Percentiles rank a stretch among this genome's conserved stretches.
Evolutionary conservation across 1,284 basidiomycete genomes (phyloP).

Genomic region (Rhodotorula sp.): DNA sequence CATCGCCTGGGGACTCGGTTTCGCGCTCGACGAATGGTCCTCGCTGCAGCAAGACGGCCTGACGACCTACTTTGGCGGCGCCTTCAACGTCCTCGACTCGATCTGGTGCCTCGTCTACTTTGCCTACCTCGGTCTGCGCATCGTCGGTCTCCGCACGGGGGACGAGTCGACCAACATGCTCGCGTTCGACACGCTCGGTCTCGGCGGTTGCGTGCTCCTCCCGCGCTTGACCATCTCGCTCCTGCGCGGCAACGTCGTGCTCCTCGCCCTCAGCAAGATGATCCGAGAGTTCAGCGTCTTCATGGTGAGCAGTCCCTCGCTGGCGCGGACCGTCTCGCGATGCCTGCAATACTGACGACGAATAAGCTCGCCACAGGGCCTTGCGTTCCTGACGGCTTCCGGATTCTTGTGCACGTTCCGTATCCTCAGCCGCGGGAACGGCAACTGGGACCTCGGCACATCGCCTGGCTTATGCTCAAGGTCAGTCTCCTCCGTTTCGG

Average conservation of each 20-base stretch:
- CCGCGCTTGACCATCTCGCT: slow-evolving; percentile 42
- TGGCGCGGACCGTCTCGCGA: neutral
- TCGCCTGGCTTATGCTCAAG: slow-evolving; percentile 43
- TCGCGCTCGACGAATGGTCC: slow-evolving; percentile 42
- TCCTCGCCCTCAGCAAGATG: slow-evolving; percentile 38
- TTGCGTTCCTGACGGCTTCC: slow-evolving; percentile 37
- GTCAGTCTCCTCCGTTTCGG: slow-evolving; percentile 6
- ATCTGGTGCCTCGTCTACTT: slow-evolving; percentile 35
- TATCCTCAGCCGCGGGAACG: slow-evolving; percentile 29
- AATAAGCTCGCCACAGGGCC: slow-evolving; percentile 17
- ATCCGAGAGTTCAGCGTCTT: slow-evolving; percentile 35
- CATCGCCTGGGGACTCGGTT: slow-evolving; percentile 39
- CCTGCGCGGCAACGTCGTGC: slow-evolving; percentile 38
- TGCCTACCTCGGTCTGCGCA: slow-evolving; percentile 36
- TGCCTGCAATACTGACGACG: neutral
- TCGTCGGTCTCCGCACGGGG: slow-evolving; percentile 6
- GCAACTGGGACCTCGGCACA: slow-evolving; percentile 22
- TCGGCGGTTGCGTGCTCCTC: slow-evolving; percentile 40
- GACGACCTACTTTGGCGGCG: slow-evolving; percentile 14
- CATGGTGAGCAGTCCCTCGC: neutral
- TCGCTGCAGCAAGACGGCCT: slow-evolving; percentile 31
- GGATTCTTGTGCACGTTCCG: slow-evolving; percentile 42
- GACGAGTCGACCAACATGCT: slow-evolving; percentile 23
- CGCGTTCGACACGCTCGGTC: slow-evolving; percentile 41
- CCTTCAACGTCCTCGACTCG: slow-evolving; percentile 30